Percentiles rank a stretch among this genome's conserved stretches.
These are phyloP conservation scores for Penicillium chermesinum DNA, from an alignment of 495 filamentous ascomycete genomes.

Conservation along the genomic window DNA sequence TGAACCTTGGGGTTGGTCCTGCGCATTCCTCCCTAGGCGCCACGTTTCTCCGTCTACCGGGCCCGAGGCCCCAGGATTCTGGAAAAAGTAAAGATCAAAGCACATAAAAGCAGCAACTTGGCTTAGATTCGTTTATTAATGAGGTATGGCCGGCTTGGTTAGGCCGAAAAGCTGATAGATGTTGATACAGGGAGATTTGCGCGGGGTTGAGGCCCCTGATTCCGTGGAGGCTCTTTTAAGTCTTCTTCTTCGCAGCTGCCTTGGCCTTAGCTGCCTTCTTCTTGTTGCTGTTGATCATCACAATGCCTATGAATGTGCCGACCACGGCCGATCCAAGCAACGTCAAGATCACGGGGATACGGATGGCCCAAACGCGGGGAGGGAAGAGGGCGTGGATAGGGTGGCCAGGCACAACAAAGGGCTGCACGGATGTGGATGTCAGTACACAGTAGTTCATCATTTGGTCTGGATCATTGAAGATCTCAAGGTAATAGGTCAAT, in stretches of 20 bases:
- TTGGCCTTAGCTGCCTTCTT: conserved; percentile 95
- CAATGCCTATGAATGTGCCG: conserved; percentile 89
- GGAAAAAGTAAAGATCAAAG: not conserved
- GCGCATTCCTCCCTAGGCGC: not conserved
- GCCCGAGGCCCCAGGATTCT: not conserved
- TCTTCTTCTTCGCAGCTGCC: conserved; percentile 65
- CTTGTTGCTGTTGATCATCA: conserved; percentile 98
- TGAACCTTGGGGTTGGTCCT: not conserved
- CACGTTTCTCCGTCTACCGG: not conserved
- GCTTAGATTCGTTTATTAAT: conserved; percentile 10
- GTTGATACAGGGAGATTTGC: conserved; percentile 10
- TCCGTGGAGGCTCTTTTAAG: conserved; percentile 37
- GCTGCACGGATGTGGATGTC: conserved; percentile 45
- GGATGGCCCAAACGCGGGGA: conserved; percentile 96
- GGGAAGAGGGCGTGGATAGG: conserved; percentile 93
- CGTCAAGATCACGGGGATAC: conserved; percentile 93
- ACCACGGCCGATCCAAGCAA: conserved; percentile 90
- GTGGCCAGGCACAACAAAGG: conserved; percentile 93
- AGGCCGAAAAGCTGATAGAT: conserved; percentile 2
- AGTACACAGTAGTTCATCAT: not conserved
- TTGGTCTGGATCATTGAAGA: not conserved
- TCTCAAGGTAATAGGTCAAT: not conserved
- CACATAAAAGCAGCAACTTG: not conserved
- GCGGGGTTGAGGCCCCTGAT: conserved; percentile 7
- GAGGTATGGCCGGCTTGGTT: not conserved